Conservation (phyloP, 2,329 filamentous ascomycete species). For the Emergomyces orientalis region DNA sequence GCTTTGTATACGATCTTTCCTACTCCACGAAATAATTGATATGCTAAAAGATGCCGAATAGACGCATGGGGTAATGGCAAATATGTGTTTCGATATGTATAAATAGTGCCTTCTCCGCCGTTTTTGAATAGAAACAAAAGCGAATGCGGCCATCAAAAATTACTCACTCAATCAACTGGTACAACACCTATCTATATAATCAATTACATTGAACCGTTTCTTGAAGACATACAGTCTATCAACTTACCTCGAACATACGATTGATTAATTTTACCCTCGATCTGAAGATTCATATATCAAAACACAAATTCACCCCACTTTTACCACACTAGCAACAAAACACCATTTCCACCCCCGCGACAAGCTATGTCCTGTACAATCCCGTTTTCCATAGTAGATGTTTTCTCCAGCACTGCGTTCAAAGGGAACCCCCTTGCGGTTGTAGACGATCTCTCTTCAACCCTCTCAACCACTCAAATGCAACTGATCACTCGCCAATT, state of each 20-base stretch:
- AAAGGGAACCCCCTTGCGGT: slow-evolving; percentile 19
- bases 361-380: neutral
- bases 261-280: neutral
- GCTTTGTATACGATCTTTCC: too few relatives aligned
- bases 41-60: too few relatives aligned
- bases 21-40: too few relatives aligned
- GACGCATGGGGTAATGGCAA: too few relatives aligned
- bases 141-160: too few relatives aligned
- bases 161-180: too few relatives aligned
- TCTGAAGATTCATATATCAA: neutral
- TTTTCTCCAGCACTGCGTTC: slow-evolving; percentile 16
- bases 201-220: neutral
- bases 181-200: too few relatives aligned
- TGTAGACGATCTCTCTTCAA: slow-evolving; percentile 13
- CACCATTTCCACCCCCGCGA: neutral
- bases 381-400: slow-evolving; percentile 15
- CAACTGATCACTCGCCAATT: slow-evolving; percentile 18
- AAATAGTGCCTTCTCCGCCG: too few relatives aligned
- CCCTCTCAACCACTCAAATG: slow-evolving; percentile 16
- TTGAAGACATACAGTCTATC: neutral
- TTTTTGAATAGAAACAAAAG: too few relatives aligned
- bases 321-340: neutral
- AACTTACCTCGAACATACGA: neutral
- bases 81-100: too few relatives aligned
- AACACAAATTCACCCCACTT: neutral